These are phyloP conservation scores for Dianthus caryophyllus DNA, from an alignment of 148 eudicot genomes.

Conservation along the genomic window DNA sequence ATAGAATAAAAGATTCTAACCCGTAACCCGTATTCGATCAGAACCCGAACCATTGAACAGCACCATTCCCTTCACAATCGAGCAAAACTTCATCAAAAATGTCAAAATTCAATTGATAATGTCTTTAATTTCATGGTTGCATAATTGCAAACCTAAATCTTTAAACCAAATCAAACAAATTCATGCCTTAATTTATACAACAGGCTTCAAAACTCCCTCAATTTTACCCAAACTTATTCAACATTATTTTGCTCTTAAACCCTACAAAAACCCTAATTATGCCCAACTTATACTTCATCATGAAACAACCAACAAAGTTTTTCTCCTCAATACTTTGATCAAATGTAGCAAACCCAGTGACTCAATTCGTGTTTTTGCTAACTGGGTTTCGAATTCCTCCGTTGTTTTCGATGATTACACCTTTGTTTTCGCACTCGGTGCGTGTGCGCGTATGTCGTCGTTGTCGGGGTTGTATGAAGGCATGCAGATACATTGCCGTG, in stretches of 20 bases:
- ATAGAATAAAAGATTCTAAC: too few species aligned
- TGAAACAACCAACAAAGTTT: constrained; percentile 15
- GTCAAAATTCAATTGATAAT: not conserved
- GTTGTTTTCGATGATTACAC: constrained; percentile 37
- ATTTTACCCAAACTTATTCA: constrained; percentile 35
- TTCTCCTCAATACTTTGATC: constrained; percentile 48
- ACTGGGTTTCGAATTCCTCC: constrained; percentile 37
- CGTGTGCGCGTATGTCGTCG: constrained; percentile 44
- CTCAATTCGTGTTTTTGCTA: constrained; percentile 39
- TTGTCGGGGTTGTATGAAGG: constrained; percentile 38
- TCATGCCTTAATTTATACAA: constrained; percentile 44
- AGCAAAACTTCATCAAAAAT: too few species aligned
- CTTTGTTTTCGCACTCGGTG: constrained; percentile 51
- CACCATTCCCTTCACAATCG: too few species aligned
- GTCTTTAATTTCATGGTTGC: constrained; percentile 15
- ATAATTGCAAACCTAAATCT: constrained; percentile 17
- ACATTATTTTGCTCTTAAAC: constrained; percentile 28
- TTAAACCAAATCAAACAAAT: constrained; percentile 34
- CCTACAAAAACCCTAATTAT: constrained; percentile 24
- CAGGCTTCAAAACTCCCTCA: constrained; percentile 28
- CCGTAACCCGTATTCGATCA: too few species aligned
- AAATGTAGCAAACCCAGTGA: constrained; percentile 44
- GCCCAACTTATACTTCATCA: constrained; percentile 39
- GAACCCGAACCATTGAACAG: too few species aligned
- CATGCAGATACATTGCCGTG: constrained; percentile 43